Conservation (phyloP, 495 filamentous ascomycete genomes). For the Penicillium daleae region DNA sequence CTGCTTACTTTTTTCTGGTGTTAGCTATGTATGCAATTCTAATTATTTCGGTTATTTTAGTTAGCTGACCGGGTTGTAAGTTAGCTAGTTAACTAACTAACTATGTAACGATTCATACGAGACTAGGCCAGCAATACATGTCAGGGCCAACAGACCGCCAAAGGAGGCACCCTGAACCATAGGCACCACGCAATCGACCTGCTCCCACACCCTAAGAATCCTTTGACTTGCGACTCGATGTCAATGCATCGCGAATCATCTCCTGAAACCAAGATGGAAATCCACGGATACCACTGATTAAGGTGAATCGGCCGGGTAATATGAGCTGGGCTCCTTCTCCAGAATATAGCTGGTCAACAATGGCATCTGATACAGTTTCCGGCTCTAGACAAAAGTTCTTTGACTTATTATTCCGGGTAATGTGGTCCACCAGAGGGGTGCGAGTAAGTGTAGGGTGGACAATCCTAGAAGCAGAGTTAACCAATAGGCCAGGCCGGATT, state of each 20-base stretch:
- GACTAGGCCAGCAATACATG: too few relatives aligned
- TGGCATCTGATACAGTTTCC: conserved; percentile 2
- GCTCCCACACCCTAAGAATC: neutral
- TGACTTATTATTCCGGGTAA: neutral
- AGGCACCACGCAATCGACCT: neutral
- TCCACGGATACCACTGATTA: neutral
- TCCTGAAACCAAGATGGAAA: conserved; percentile 2
- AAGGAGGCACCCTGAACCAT: neutral
- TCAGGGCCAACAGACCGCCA: too few relatives aligned
- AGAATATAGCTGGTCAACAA: neutral
- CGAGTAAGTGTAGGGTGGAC: conserved; percentile 2
- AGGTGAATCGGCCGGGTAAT: neutral
- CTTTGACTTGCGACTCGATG: neutral
- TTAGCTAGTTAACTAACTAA: too few relatives aligned
- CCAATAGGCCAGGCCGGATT: neutral
- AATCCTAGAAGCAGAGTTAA: neutral
- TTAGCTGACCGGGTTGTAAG: too few relatives aligned
- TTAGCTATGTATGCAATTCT: too few relatives aligned
- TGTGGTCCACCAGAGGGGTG: neutral
- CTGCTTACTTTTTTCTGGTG: too few relatives aligned
- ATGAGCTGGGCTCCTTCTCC: neutral
- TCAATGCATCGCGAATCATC: neutral
- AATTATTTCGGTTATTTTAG: too few relatives aligned
- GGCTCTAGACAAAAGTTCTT: conserved; percentile 1
- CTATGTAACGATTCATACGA: too few relatives aligned